phyloP scores from a whole-genome alignment of 148 eudicot genomes.

The Spergularia marina region DNA sequence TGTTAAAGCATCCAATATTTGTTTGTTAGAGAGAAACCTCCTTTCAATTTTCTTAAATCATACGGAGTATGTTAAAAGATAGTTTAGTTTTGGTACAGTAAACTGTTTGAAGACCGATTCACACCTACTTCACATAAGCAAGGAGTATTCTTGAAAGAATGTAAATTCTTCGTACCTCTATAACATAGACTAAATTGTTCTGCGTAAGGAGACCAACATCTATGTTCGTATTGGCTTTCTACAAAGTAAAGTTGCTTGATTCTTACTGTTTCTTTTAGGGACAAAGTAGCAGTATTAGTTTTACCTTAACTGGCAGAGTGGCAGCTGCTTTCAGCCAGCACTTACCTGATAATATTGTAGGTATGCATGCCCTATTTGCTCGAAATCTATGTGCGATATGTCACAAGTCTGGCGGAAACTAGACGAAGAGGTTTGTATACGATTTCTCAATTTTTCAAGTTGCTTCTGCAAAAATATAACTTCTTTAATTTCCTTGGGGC shows the following conservation, averaged over 20 bases:
- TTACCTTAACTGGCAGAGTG: constrained; percentile 16
- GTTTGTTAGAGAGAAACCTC: no score
- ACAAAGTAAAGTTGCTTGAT: neutral
- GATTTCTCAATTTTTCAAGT: neutral
- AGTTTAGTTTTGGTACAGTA: neutral
- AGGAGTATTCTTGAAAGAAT: neutral
- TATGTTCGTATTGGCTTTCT: neutral
- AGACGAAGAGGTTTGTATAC: constrained; percentile 41
- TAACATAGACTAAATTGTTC: neutral
- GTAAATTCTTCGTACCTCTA: neutral
- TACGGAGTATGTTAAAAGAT: neutral
- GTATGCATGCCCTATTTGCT: constrained; percentile 54
- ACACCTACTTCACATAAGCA: neutral
- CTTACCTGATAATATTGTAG: constrained; percentile 31
- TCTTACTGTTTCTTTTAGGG: neutral
- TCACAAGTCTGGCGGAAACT: constrained; percentile 48
- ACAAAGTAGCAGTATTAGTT: neutral
- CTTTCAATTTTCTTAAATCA: no score
- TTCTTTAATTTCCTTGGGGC: neutral
- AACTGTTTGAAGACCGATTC: neutral
- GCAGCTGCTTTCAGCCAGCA: constrained; percentile 23
- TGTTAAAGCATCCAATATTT: neutral
- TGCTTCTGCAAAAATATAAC: neutral
- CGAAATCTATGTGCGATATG: constrained; percentile 52
- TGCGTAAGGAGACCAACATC: neutral